phyloP scores from a whole-genome alignment of 225 moss, liverwort and hornwort genomes.

The Bryoerythrophyllum caledonicum region DNA sequence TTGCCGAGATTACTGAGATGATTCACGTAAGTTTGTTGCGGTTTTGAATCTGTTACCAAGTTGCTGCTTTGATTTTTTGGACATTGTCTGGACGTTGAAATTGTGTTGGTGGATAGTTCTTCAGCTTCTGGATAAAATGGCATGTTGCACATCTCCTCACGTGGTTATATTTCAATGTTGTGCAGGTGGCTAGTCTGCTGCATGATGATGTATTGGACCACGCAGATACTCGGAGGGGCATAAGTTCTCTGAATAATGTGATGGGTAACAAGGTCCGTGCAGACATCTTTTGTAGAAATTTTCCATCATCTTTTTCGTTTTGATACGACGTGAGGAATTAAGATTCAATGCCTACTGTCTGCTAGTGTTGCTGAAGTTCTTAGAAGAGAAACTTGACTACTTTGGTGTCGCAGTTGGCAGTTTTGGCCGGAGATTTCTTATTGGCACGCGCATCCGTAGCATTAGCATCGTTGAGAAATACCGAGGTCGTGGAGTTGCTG shows the following conservation, averaged over 20 bases:
- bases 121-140: neutral
- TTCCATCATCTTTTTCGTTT: neutral
- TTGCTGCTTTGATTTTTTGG: neutral
- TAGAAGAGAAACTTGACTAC: neutral
- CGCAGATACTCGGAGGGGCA: constrained; percentile 97
- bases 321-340: neutral
- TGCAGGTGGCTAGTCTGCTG: constrained; percentile 96
- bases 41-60: neutral
- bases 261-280: constrained; percentile 94
- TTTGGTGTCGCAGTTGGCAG: constrained; percentile 74
- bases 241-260: constrained; percentile 74
- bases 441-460: constrained; percentile 89
- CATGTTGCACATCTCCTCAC: constrained; percentile 8
- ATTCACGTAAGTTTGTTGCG: constrained; percentile 70
- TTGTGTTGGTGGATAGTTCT: neutral
- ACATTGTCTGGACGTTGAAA: neutral
- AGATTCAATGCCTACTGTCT: constrained; percentile 7
- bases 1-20: constrained; percentile 99
- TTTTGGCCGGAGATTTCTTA: constrained; percentile 93
- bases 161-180: constrained; percentile 9
- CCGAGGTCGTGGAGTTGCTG: constrained; percentile 76
- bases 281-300: constrained; percentile 5
- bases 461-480: constrained; percentile 78
- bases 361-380: neutral
- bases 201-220: constrained; percentile 99